These are phyloP conservation scores for Ophiosphaerella narmari DNA, from an alignment of 2,329 filamentous ascomycete species.

Conservation along the genomic window DNA sequence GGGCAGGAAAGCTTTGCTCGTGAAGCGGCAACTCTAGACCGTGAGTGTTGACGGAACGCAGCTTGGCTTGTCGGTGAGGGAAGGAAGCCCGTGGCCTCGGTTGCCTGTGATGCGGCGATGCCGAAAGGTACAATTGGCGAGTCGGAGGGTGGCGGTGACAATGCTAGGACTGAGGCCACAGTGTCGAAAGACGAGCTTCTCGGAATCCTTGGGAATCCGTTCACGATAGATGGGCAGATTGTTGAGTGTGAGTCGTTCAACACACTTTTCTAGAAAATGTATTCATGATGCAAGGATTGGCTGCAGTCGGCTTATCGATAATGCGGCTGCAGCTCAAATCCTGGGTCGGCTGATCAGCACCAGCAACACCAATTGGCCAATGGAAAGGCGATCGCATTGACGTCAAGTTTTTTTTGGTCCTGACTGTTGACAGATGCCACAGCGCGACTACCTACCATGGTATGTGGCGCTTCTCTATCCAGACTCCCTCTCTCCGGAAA, in stretches of 20 bases:
- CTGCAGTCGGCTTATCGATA: constrained; percentile 29
- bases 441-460: neutral
- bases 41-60: constrained; percentile 15
- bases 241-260: constrained; percentile 24
- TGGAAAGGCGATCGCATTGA: constrained; percentile 7
- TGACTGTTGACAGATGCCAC: neutral
- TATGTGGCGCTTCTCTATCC: neutral
- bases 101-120: constrained; percentile 41
- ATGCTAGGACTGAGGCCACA: neutral
- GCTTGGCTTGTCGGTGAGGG: constrained; percentile 20
- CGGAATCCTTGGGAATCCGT: constrained; percentile 10
- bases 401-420: neutral
- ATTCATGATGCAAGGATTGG: constrained; percentile 26
- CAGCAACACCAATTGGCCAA: constrained; percentile 26
- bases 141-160: constrained; percentile 18
- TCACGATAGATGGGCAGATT: constrained; percentile 10
- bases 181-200: constrained; percentile 1
- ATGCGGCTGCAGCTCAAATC: constrained; percentile 17
- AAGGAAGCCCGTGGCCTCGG: constrained; percentile 36
- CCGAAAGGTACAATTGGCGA: constrained; percentile 22
- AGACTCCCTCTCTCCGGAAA: too few relatives aligned
- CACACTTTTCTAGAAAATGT: constrained; percentile 17
- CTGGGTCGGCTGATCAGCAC: constrained; percentile 30
- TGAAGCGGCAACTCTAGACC: constrained; percentile 6
- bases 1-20: constrained; percentile 15